Percentiles rank a stretch among this genome's conserved stretches.
Conservation (phyloP, 1,284 basidiomycete species). For the Spongispora temasekensis region DNA sequence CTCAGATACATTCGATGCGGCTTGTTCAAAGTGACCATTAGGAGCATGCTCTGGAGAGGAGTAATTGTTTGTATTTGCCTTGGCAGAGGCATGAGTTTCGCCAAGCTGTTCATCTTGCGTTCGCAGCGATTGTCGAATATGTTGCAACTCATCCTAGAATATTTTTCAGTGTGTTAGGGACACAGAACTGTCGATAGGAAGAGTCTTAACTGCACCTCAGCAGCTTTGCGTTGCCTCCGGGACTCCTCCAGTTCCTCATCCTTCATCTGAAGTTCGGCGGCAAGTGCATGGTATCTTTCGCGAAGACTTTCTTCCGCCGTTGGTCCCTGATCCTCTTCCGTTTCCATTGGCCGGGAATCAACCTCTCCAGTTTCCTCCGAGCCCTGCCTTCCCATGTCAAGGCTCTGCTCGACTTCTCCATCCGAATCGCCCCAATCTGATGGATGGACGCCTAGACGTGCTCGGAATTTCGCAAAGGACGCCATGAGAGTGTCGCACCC, state of each 20-base stretch:
- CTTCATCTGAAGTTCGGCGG: slow-evolving; percentile 20
- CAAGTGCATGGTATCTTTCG: slow-evolving; percentile 20
- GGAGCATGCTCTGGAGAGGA: slow-evolving; percentile 5
- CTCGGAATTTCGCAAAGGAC: slow-evolving; percentile 35
- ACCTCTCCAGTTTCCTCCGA: slow-evolving; percentile 22
- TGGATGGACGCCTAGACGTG: slow-evolving; percentile 25
- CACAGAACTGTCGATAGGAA: background rate
- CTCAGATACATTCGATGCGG: slow-evolving; percentile 1
- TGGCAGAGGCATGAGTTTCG: slow-evolving; percentile 15
- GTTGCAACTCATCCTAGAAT: slow-evolving; percentile 23
- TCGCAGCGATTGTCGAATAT: slow-evolving; percentile 16
- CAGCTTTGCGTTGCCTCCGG: slow-evolving; percentile 15
- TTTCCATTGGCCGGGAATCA: slow-evolving; percentile 3
- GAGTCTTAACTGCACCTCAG: slow-evolving; percentile 22
- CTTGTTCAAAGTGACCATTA: slow-evolving; percentile 8
- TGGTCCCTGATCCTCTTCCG: slow-evolving; percentile 14
- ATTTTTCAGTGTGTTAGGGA: slow-evolving; percentile 10
- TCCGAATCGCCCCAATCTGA: slow-evolving; percentile 26
- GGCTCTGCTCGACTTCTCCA: slow-evolving; percentile 29
- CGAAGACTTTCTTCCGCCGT: slow-evolving; percentile 5
- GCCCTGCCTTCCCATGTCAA: slow-evolving; percentile 14
- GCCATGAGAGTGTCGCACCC: slow-evolving; percentile 32
- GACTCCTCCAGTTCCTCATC: slow-evolving; percentile 23
- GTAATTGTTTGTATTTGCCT: slow-evolving; percentile 4
- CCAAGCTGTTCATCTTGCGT: slow-evolving; percentile 23